Evolutionary conservation across 2,329 filamentous ascomycete genomes (phyloP).

Genomic region (Parafenestella ontariensis): DNA sequence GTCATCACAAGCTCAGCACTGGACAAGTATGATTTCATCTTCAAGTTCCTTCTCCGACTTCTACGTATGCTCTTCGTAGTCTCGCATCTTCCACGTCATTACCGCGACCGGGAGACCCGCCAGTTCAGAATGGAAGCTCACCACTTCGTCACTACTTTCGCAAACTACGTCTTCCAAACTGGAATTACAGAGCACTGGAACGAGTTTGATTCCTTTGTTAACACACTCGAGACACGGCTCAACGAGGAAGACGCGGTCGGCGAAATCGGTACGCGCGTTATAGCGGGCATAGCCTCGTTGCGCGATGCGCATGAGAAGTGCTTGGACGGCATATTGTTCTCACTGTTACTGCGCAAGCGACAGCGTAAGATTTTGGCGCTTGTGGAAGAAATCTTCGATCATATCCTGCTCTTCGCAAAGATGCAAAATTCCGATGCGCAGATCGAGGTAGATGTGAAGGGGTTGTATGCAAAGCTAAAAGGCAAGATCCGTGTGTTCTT

Average conservation of each 20-base stretch:
- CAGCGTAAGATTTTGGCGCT: slow-evolving; percentile 76
- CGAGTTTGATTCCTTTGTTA: slow-evolving; percentile 70
- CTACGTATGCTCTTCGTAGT: slow-evolving; percentile 80
- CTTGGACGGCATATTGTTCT: slow-evolving; percentile 77
- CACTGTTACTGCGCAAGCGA: slow-evolving; percentile 74
- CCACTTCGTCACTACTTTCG: slow-evolving; percentile 76
- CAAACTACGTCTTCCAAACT: slow-evolving; percentile 80
- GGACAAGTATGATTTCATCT: slow-evolving; percentile 83
- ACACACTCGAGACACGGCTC: slow-evolving; percentile 67
- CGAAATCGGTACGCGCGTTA: slow-evolving; percentile 54
- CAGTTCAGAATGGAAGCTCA: slow-evolving; percentile 76
- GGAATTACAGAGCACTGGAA: slow-evolving; percentile 78
- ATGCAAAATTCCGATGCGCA: slow-evolving; percentile 30
- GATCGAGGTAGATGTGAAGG: slow-evolving; percentile 41
- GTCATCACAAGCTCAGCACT: slow-evolving; percentile 76
- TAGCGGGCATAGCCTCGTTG: slow-evolving; percentile 70
- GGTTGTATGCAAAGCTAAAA: slow-evolving; percentile 70
- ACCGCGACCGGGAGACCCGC: slow-evolving; percentile 25
- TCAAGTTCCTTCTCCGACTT: slow-evolving; percentile 78
- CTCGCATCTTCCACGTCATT: slow-evolving; percentile 46
- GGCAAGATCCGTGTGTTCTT: slow-evolving; percentile 79
- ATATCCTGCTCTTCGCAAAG: slow-evolving; percentile 70
- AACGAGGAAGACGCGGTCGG: slow-evolving; percentile 52
- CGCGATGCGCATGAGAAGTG: slow-evolving; percentile 74
- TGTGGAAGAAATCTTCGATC: slow-evolving; percentile 76